phyloP scores from a whole-genome alignment of 768 basidiomycete genomes.

The Aureoboletus auriporus region DNA sequence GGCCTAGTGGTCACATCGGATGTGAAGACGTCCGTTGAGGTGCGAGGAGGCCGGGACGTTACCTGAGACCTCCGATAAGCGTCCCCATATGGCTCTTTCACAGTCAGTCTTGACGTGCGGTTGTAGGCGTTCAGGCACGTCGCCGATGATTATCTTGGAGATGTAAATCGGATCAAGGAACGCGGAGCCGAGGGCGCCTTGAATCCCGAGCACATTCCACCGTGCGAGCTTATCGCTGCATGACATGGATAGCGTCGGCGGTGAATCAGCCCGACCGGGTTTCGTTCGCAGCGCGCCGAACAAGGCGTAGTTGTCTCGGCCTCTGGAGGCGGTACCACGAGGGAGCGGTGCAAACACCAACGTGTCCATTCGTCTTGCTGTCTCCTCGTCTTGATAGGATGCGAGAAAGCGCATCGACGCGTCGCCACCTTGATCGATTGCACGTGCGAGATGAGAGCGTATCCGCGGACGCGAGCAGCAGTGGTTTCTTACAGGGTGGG shows the following conservation, averaged over 20 bases:
- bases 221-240: constrained; percentile 93
- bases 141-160: constrained; percentile 64
- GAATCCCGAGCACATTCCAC: constrained; percentile 82
- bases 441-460: too few species aligned
- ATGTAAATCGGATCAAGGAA: constrained; percentile 64
- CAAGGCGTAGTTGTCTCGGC: constrained; percentile 74
- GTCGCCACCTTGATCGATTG: constrained; percentile 68
- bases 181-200: constrained; percentile 69
- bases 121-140: constrained; percentile 44
- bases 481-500: constrained; percentile 46
- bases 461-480: constrained; percentile 42
- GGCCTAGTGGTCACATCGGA: constrained; percentile 33
- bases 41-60: background rate
- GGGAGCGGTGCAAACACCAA: constrained; percentile 32
- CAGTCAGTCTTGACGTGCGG: constrained; percentile 55
- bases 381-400: constrained; percentile 63
- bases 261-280: constrained; percentile 88
- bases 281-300: constrained; percentile 86
- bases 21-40: background rate
- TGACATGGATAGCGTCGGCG: constrained; percentile 79
- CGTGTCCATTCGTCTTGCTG: constrained; percentile 66
- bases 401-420: constrained; percentile 82
- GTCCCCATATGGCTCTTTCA: constrained; percentile 58
- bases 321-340: constrained; percentile 50
- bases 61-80: constrained; percentile 48